Base-by-base conservation (phyloP, 805 yeast species). In the Clavispora vitiphila region DNA sequence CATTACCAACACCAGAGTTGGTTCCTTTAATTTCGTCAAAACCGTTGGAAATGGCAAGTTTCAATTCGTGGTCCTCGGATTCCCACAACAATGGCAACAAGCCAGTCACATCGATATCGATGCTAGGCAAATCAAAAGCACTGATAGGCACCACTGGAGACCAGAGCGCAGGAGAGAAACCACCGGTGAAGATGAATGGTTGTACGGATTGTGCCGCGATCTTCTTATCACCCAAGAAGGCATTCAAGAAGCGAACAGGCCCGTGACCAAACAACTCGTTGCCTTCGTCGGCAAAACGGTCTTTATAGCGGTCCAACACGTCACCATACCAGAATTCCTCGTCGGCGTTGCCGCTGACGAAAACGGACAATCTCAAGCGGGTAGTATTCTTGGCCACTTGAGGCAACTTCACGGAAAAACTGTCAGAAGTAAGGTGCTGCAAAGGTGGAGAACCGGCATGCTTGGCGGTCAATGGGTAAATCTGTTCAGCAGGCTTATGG, bases 251-350 rank as follows among this genome's bases (percentile, higher is more conserved):
- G 42, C 96, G 73, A 37, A 80, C 69, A 1, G 95, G 90, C 0
- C 93, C 93, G 56, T 80, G 83, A 6, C 85, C 85, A 10, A 61
- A 55, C 14, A 76, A 65, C 5, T 53, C 54, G 18, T 62, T 53
- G 11, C 50, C 49, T 18, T 46, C 45, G 1, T 54, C 47, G 2
- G 50, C 55, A 47, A 77, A 78, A n/a, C 53, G 52, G 31, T 66
- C 56, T n/a, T 58, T 61, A 48, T 61, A 71, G 35, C 65, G 56
- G 50, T 80, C 85, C 34, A 82, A 44, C 9, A 71, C 65, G 49
- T 85, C 83, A 3, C 80, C 61, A 60, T 81, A 88, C 95, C 95
- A 87, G 53, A 85, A 84, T 58, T 88, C 96, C 61, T 87, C 96
- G 26, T 74, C 79, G 3, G 81, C 83, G 53, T 83, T 86, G 2